Evolutionary conservation across 1,284 basidiomycete species (phyloP), one percentile per base, ranked within the genome.

Genomic region (Mrakiaceae sp.): DNA sequence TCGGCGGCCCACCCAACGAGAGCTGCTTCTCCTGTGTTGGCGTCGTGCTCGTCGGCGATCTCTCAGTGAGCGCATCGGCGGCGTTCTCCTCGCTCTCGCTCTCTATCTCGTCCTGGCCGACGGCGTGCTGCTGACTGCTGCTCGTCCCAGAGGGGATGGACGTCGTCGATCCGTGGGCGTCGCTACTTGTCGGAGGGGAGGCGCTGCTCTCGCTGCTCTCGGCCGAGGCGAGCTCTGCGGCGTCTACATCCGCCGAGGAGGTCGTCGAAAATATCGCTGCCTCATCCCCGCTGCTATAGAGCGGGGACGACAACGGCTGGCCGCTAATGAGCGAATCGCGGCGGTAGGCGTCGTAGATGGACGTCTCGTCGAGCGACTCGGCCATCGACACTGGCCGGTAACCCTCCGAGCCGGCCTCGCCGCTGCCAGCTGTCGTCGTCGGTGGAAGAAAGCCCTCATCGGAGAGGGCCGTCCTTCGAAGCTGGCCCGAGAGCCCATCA

Each of bases 21-120:
- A 27, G 27, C 27, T 53, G 63, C 63, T 64, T 66, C 58, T 77
- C 77, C 64, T 73, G 75, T 5, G 74, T 74, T 5, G 73, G 72
- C 12, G 73, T 76, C 65, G 71, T 69, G 27, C 27, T 27, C 27
- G 27, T 27, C 27, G 27, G 27, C 27, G 27, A 27, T 27, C 27
- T 27, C 27, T 27, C 27, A 27, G 27, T 27, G 27, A 27, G 27
- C 27, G 27, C 27, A 27, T 27, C 27, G 27, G 27, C 27, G 27
- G 27, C 27, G 27, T 27, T 27, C 27, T 27, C 27, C 27, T 27
- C 27, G 27, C 27, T 27, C 27, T 27, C 27, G 27, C 27, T 27
- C 27, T 27, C 27, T 27, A 27, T 27, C 27, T 27, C 27, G 27
- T 27, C 27, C 27, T 27, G 27, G 27, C 27, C 27, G 27, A 27